Evolutionary conservation across 2,329 filamentous ascomycete species (phyloP).

Genomic region (Xylaria sp.): DNA sequence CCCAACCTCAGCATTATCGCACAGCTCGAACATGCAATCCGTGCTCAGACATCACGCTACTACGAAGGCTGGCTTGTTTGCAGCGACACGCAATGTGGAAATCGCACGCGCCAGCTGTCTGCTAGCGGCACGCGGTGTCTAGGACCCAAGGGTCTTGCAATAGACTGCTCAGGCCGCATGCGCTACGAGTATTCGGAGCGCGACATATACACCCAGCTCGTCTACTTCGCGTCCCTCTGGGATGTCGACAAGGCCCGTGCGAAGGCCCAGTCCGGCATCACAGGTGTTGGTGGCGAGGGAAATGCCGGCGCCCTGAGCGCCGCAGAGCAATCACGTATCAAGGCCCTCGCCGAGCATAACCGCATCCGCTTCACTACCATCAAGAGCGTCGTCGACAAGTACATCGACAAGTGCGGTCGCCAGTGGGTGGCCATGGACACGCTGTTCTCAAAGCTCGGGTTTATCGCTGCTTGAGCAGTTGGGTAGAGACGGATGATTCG

Average conservation of each 20-base stretch:
- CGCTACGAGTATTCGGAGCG: constrained; percentile 88
- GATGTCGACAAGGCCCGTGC: constrained; percentile 84
- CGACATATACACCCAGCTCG: constrained; percentile 91
- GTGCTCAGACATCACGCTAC: constrained; percentile 81
- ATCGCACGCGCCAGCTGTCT: constrained; percentile 88
- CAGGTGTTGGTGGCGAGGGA: constrained; percentile 48
- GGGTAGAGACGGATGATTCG: neutral
- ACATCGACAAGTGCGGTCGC: constrained; percentile 88
- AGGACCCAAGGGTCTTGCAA: constrained; percentile 84
- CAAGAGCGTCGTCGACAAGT: constrained; percentile 80
- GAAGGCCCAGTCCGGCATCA: constrained; percentile 61
- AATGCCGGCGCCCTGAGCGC: constrained; percentile 53
- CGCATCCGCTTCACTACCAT: constrained; percentile 79
- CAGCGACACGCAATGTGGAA: constrained; percentile 87
- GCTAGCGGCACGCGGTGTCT: constrained; percentile 93
- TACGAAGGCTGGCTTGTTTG: constrained; percentile 94
- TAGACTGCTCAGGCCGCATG: constrained; percentile 89
- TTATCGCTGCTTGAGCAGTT: constrained; percentile 48
- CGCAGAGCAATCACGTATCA: constrained; percentile 72
- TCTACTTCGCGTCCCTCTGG: constrained; percentile 87
- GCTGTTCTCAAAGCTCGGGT: constrained; percentile 77
- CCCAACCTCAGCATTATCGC: constrained; percentile 80
- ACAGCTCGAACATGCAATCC: constrained; percentile 87
- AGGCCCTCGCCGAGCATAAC: constrained; percentile 84
- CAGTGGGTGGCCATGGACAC: constrained; percentile 96